A percentile compares a stretch with the other conserved stretches of the same genome.
These are phyloP conservation scores for Microdochium bolleyi DNA, from an alignment of 2,329 filamentous ascomycete genomes.

Conservation along the genomic window DNA sequence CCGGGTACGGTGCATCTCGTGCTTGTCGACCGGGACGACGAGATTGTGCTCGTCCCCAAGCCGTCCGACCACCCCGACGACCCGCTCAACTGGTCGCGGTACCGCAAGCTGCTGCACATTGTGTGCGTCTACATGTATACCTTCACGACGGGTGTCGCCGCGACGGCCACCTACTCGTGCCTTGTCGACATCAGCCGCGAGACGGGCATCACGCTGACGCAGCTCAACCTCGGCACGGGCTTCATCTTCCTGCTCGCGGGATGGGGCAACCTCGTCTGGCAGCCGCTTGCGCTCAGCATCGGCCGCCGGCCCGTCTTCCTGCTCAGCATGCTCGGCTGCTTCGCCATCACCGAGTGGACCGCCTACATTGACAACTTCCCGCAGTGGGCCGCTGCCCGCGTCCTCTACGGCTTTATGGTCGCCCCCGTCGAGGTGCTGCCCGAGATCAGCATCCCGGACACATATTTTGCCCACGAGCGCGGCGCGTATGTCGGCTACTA, in stretches of 20 bases:
- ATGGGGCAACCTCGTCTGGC: conserved; percentile 43
- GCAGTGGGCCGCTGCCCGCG: conserved; percentile 12
- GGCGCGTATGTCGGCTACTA: conserved; percentile 33
- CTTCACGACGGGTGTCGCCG: conserved; percentile 38
- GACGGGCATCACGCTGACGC: conserved; percentile 33
- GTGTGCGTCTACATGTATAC: conserved; percentile 29
- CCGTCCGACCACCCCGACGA: conserved; percentile 24
- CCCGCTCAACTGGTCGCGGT: conserved; percentile 24
- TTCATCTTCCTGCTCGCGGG: conserved; percentile 44
- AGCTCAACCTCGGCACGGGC: conserved; percentile 40
- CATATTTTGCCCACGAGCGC: conserved; percentile 35
- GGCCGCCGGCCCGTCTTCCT: conserved; percentile 41
- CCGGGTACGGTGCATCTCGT: conserved; percentile 33
- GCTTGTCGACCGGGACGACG: conserved; percentile 18
- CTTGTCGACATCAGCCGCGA: conserved; percentile 35
- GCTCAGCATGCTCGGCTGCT: conserved; percentile 23
- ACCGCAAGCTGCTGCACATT: conserved; percentile 18
- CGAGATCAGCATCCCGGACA: conserved; percentile 22
- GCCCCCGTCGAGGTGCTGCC: conserved; percentile 18
- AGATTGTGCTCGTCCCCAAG: conserved; percentile 19
- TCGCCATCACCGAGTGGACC: conserved; percentile 27
- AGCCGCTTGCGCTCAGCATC: conserved; percentile 42
- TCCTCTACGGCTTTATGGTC: conserved; percentile 15
- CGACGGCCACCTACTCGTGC: conserved; percentile 39
- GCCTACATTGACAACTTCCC: conserved; percentile 11